Base-by-base conservation (phyloP, 441 rosid genomes). In the Lepidium campestre region DNA sequence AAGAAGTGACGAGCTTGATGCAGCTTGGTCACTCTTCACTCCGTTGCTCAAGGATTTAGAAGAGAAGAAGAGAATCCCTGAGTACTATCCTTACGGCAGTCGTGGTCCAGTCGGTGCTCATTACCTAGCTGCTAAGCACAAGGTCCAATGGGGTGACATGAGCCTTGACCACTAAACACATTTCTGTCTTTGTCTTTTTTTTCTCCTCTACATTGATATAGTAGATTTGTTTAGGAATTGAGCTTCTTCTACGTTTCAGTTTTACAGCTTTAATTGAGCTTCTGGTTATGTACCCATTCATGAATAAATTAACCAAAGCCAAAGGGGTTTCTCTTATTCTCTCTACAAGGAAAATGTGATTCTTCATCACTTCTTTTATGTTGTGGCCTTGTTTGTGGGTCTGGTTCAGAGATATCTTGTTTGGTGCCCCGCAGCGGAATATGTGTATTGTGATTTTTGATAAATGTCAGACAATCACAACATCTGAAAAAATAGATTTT, bases 81-180 rank as follows among this genome's bases (percentile, higher is more conserved):
- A 92, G 65, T 88, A 76, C 79, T 92, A 92, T 71, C 98, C 98
- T 45, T 84, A 88, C 4, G 92, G 98, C 5, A 92, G 97, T 63
- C 89, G 98, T 46, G 98, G 97, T 56, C 96, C 97, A 11, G 94
- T 91, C 0, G 94, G 97, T 55, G 97, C 98, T 35, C 98, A 92
- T 73, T 92, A 92, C 75, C 92, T 92, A 50, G 93, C 98, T 6
- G 98, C 98, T 22, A 85, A 79, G 72, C 82, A 92, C 77, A 88
- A 86, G 9, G 93, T 92, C 35, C 85, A 84, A 39, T 92, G 98
- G 98, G 98, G 97, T 11, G 98, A 90, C 58, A 67, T 89, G 4
- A 75, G 86, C 29, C 7, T 74, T 20, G 82, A 84, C 46, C 80
- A 77, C 57, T 82, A 62, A 55, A 56, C 15, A 40, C 10, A 40